Evolutionary conservation across 169 alveolate species (phyloP).

Genomic region (Plasmodium gaboni): DNA sequence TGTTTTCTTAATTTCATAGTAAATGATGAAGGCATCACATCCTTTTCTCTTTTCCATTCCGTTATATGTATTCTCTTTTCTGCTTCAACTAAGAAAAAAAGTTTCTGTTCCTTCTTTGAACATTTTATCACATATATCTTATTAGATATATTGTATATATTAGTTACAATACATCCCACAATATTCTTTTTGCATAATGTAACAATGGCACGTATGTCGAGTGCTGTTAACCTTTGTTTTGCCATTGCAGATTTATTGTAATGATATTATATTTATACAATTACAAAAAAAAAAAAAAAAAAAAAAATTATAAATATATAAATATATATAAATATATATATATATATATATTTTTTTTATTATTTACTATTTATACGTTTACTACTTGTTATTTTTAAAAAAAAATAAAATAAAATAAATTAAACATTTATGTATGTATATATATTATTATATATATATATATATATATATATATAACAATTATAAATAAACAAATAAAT

Average conservation of each 20-base stretch:
- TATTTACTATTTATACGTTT: too few relatives aligned
- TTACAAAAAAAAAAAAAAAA: too few relatives aligned
- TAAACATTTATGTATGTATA: too few relatives aligned
- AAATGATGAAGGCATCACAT: conserved; percentile 85
- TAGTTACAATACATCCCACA: conserved; percentile 80
- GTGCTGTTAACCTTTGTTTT: conserved; percentile 84
- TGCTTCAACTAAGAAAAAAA: conserved; percentile 81
- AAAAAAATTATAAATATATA: neutral
- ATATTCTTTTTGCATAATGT: conserved; percentile 75
- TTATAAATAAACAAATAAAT: too few relatives aligned
- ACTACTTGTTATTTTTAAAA: too few relatives aligned
- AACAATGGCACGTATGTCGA: conserved; percentile 83
- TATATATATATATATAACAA: too few relatives aligned
- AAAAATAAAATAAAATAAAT: too few relatives aligned
- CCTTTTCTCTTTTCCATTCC: conserved; percentile 81
- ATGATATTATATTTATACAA: too few relatives aligned
- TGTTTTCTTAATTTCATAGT: conserved; percentile 86
- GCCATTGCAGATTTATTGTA: conserved; percentile 66
- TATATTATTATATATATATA: too few relatives aligned
- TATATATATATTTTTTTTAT: too few relatives aligned
- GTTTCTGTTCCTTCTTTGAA: conserved; percentile 83
- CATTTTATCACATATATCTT: conserved; percentile 83
- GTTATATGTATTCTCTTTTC: conserved; percentile 86
- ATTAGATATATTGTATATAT: conserved; percentile 85
- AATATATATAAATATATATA: too few relatives aligned